Evolutionary conservation across 2,329 filamentous ascomycete species (phyloP).

Genomic region (Nakataea oryzae): DNA sequence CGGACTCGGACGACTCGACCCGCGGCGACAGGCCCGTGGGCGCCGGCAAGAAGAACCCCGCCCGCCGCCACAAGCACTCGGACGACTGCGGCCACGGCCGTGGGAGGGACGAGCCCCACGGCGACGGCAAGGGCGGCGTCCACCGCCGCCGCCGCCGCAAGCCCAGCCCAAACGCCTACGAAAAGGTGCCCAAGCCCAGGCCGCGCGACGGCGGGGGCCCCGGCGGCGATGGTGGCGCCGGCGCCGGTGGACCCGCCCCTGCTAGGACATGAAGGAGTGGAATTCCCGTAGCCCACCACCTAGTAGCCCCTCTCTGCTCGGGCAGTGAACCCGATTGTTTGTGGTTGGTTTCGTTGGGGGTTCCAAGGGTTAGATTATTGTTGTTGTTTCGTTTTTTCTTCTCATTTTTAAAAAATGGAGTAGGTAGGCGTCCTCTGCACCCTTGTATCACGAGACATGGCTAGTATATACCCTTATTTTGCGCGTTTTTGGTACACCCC

Average conservation of each 20-base stretch:
- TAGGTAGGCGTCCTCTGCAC: not conserved
- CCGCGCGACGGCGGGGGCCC: slow-evolving; percentile 4
- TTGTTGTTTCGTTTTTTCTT: too few species aligned
- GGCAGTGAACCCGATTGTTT: too few species aligned
- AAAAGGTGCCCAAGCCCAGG: slow-evolving; percentile 55
- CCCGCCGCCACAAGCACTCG: slow-evolving; percentile 16
- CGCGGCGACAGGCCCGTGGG: slow-evolving; percentile 11
- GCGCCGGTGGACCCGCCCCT: not conserved
- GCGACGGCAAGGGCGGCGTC: slow-evolving; percentile 5
- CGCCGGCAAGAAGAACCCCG: slow-evolving; percentile 11
- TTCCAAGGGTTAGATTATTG: too few species aligned
- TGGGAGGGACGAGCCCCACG: slow-evolving; percentile 23
- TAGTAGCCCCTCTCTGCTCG: too few species aligned
- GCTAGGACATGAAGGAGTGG: not conserved
- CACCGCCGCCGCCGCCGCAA: slow-evolving; percentile 7
- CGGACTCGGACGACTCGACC: slow-evolving; percentile 42
- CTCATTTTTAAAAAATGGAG: too few species aligned
- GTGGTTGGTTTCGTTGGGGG: not conserved
- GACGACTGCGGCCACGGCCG: slow-evolving; percentile 23
- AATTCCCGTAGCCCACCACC: too few species aligned
- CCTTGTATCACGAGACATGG: not conserved
- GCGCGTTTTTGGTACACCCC: not conserved
- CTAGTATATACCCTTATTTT: not conserved
- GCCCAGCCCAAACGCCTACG: slow-evolving; percentile 73
- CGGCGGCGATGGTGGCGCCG: not conserved